These are phyloP conservation scores for Conticribra weissflogii DNA, from an alignment of 108 stramenopile species.

Conservation along the genomic window DNA sequence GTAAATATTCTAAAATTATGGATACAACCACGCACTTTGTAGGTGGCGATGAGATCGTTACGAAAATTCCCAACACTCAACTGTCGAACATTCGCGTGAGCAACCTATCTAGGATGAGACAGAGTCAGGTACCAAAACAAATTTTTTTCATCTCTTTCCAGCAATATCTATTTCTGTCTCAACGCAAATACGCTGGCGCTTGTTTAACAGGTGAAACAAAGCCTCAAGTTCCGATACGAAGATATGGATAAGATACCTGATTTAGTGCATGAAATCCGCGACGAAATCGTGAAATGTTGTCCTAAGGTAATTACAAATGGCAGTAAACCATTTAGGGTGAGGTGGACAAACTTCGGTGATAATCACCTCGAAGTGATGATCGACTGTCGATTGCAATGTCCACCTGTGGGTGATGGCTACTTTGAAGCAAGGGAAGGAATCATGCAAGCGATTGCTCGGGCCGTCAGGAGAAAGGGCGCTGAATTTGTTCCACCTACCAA, in stretches of 20 bases:
- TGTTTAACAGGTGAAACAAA: conserved; percentile 63
- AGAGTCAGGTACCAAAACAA: conserved; percentile 56
- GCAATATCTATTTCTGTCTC: too few species aligned
- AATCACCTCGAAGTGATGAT: conserved; percentile 57
- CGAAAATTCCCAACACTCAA: conserved; percentile 64
- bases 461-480: conserved; percentile 50
- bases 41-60: conserved; percentile 53
- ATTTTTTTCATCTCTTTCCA: too few species aligned
- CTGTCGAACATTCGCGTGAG: conserved; percentile 51
- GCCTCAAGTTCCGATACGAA: conserved; percentile 55
- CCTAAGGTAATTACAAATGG: conserved; percentile 67
- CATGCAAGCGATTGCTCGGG: conserved; percentile 58
- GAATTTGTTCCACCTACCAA: conserved; percentile 35
- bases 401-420: conserved; percentile 53
- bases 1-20: background rate
- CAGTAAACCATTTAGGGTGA: conserved; percentile 58
- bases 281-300: conserved; percentile 63
- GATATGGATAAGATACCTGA: conserved; percentile 60
- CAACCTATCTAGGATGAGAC: conserved; percentile 53
- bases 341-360: conserved; percentile 49
- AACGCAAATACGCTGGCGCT: too few species aligned
- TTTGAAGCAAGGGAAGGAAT: conserved; percentile 54
- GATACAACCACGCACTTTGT: background rate
- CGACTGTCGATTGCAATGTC: conserved; percentile 51
- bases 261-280: conserved; percentile 54